Percentiles rank a stretch among this genome's conserved stretches.
phyloP scores from a whole-genome alignment of 2,329 filamentous ascomycete genomes.

The Fusarium sp. region DNA sequence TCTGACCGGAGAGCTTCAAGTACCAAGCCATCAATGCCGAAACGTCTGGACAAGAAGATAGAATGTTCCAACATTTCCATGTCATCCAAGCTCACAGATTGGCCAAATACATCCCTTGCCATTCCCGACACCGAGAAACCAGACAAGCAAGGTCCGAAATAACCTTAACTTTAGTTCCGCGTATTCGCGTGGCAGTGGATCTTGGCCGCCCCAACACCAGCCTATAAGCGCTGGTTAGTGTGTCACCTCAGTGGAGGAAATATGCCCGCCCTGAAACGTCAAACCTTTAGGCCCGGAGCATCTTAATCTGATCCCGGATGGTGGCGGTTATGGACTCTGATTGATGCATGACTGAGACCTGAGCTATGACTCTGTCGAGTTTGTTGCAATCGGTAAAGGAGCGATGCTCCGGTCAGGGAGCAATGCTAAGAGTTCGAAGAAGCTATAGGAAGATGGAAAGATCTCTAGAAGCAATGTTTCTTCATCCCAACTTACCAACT shows the following conservation, averaged over 20 bases:
- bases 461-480: not conserved
- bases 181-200: not conserved
- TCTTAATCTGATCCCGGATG: not conserved
- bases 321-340: not conserved
- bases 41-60: not conserved
- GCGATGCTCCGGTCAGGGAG: not conserved
- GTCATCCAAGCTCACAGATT: not conserved
- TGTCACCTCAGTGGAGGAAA: constrained; percentile 16
- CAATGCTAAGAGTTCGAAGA: not conserved
- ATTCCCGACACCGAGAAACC: not conserved
- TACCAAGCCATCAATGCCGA: not conserved
- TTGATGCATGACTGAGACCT: not conserved
- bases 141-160: not conserved
- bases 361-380: not conserved
- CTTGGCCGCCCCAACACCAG: not conserved
- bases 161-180: not conserved
- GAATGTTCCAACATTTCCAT: not conserved
- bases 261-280: not conserved
- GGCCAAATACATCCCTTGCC: not conserved
- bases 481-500: not conserved
- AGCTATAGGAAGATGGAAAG: not conserved
- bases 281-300: not conserved
- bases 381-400: not conserved
- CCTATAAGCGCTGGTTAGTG: constrained; percentile 1
- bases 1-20: not conserved